Evolutionary conservation across 257 asterid species (phyloP), one percentile per base, ranked within the genome.

Genomic region (Lavandula angustifolia): DNA sequence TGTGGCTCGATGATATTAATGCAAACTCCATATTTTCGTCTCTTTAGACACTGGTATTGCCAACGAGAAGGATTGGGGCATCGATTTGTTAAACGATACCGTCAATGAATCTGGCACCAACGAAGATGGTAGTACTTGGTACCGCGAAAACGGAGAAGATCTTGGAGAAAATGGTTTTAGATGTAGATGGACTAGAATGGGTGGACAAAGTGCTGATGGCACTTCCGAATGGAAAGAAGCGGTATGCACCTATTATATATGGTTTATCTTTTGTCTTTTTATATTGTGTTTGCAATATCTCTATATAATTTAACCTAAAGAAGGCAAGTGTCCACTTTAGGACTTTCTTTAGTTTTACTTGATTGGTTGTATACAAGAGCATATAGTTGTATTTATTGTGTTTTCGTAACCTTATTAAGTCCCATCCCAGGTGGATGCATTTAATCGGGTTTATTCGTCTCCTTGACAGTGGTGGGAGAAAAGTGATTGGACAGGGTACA

Each of bases 391-490:
- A 67, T 67, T 72, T 73, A 69, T 65, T 70, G 73, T 71, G 67
- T 66, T 83, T 78, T 75, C 74, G 72, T 83, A 77, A 88, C 80
- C 82, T 75, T 78, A 76, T 78, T 72, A 77, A 86, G 88, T 80
- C 83, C 84, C 89, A 84, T 84, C 95, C 96, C 88, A 84, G 92
- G 95, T 90, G 83, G 82, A 79, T 88, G 80, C 97, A 77, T 90
- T 89, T 94, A 90, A 87, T 83, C 90, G 95, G 95, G 84, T 87
- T 87, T 90, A 84, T 94, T 90, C 79, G 79, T 91, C 83, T 90
- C 80, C 85, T 94, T 86, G 95, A 84, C 99, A 94, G 99, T 94
- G 99, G 99, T 94, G 99, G 99, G 99, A 94, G 89, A 90, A 90
- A 82, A 94, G 99, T 83, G 96, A 94, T 77, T 94, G 99, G 99